Base-by-base conservation (phyloP, 176 grass and related monocot genomes). In the Eremochloa ophiuroides region DNA sequence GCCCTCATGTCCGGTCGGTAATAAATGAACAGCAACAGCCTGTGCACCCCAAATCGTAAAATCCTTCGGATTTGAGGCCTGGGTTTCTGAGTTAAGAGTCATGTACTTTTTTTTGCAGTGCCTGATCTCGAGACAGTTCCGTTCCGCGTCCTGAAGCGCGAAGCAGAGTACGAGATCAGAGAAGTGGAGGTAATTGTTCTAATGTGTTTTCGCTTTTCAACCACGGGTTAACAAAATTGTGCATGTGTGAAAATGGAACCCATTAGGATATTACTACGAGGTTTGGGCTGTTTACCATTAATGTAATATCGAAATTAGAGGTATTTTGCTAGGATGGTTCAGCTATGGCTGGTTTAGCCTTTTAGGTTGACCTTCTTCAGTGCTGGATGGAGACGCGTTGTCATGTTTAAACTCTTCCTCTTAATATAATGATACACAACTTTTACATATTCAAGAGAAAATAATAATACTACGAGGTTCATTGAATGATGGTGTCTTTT, bases 111-210 rank as follows among this genome's bases (percentile, higher is more conserved):
- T 69, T 75, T 69, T 35, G 38, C 70, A 93, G 88, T 98, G 71
- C 92, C 92, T 43, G 90, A 98, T 89, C 75, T 98, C 44, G 95
- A 98, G 83, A 89, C 88, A 8, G 84, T 98, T 29, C 89, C 88
- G 31, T 98, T 83, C 59, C 53, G 72, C 42, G 46, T 98, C 31
- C 38, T 98, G 60, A 98, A 93, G 68, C 84, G 80, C 10, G 93
- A 87, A 60, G 78, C 35, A 0, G 69, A 82, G 20, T 98, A 98
- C 70, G 95, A 98, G 84, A 91, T 98, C 44, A 94, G 92, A 93
- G 79, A 94, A 93, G 83, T 93, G 23, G 88, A 94, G 92, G 95
- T 98, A 76, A 80, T 76, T 14, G 7, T 50, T 79, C 38, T 26
- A 4, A 29, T 29, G 16, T 40, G 53, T 38, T 22, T 23, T 61